Evolutionary conservation across 345 rosid species (phyloP).

Genomic region (Bretschneidera sinensis): DNA sequence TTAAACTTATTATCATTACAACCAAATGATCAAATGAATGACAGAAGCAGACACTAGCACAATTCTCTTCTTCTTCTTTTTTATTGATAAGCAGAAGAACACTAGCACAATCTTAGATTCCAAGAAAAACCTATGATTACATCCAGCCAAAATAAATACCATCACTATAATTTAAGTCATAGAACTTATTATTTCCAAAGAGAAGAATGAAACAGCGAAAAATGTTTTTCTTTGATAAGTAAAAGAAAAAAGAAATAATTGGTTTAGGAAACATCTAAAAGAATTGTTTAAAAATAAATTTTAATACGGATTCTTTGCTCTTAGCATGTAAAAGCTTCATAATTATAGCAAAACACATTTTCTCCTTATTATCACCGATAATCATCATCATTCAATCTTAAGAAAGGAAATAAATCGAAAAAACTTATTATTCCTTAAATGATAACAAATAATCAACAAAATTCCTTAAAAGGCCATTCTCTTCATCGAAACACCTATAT

Average conservation of each 20-base stretch:
- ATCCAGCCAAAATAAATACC: not conserved
- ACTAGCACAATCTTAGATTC: not conserved
- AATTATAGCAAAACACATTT: not conserved
- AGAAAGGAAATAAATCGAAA: not conserved
- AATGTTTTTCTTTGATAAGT: too few relatives aligned
- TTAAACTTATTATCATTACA: conserved; percentile 1
- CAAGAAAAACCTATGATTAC: not conserved
- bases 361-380: not conserved
- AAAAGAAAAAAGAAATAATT: too few relatives aligned
- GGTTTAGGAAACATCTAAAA: too few relatives aligned
- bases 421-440: not conserved
- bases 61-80: too few relatives aligned
- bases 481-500: not conserved
- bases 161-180: too few relatives aligned
- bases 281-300: too few relatives aligned
- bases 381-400: not conserved
- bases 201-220: too few relatives aligned
- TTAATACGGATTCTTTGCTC: not conserved
- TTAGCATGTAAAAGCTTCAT: not conserved
- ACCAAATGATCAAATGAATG: not conserved
- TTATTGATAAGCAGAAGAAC: too few relatives aligned
- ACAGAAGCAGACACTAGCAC: not conserved
- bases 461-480: not conserved
- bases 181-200: too few relatives aligned
- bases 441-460: not conserved